phyloP scores from a whole-genome alignment of 306 rosid genomes.

The Boehmeria nivea region DNA sequence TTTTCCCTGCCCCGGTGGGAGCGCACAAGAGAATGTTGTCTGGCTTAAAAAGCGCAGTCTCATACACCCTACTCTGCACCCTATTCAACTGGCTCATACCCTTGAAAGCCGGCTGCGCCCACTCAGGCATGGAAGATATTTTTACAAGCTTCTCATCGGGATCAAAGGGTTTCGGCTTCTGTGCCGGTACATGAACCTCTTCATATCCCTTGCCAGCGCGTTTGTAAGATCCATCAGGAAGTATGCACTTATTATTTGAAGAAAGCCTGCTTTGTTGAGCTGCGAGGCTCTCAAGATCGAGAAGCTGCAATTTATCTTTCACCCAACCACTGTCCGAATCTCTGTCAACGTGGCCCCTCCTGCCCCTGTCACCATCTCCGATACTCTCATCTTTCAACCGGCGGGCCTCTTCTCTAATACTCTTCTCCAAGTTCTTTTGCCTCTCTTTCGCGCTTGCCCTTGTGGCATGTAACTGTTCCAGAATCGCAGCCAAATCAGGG shows the following conservation, averaged over 20 bases:
- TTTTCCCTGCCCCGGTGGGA: constrained; percentile 98
- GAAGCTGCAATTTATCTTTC: constrained; percentile 68
- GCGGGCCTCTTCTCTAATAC: constrained; percentile 88
- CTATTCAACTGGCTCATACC: constrained; percentile 92
- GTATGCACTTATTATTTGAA: constrained; percentile 63
- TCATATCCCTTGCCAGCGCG: constrained; percentile 74
- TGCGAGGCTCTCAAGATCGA: constrained; percentile 79
- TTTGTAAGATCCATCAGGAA: constrained; percentile 79
- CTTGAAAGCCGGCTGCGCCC: constrained; percentile 91
- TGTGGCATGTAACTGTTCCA: constrained; percentile 86
- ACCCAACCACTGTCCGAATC: constrained; percentile 77
- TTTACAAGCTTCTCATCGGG: constrained; percentile 61
- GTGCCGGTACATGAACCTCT: constrained; percentile 84
- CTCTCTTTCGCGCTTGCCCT: constrained; percentile 90
- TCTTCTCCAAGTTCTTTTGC: constrained; percentile 82
- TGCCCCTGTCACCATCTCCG: constrained; percentile 63
- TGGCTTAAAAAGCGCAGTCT: constrained; percentile 64
- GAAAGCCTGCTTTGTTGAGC: constrained; percentile 66
- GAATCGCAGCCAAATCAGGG: constrained; percentile 64
- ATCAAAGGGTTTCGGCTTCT: constrained; percentile 68
- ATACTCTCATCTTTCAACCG: constrained; percentile 70
- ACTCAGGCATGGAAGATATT: constrained; percentile 75
- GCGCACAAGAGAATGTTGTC: constrained; percentile 86
- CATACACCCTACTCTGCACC: constrained; percentile 88
- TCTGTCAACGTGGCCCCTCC: constrained; percentile 66